Evolutionary conservation across 140 eudicot species (phyloP).

Genomic region (Cichorium intybus): DNA sequence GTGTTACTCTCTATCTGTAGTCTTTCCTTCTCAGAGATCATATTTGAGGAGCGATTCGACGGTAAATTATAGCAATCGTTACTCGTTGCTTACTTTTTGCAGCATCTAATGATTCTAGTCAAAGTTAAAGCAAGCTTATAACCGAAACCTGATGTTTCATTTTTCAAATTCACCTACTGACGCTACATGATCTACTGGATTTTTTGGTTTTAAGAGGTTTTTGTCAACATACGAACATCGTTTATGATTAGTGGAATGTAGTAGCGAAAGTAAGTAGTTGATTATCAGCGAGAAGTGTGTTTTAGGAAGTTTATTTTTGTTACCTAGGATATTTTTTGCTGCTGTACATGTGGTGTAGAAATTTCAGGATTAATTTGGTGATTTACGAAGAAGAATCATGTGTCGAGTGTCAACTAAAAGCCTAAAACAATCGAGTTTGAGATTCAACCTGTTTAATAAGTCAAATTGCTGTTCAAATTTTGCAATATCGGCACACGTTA

Average conservation of each 20-base stretch:
- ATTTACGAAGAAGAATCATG: neutral
- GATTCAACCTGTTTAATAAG: conserved; percentile 11
- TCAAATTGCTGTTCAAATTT: neutral
- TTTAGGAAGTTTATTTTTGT: neutral
- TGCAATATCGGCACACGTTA: neutral
- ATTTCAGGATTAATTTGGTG: conserved; percentile 4
- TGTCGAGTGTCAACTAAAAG: neutral
- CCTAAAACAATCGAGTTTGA: neutral
- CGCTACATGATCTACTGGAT: conserved; percentile 13
- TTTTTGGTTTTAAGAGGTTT: neutral
- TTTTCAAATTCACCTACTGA: neutral
- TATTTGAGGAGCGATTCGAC: conserved; percentile 83
- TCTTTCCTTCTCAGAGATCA: conserved; percentile 56
- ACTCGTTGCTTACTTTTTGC: neutral
- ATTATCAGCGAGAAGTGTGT: neutral
- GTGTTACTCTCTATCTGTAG: conserved; percentile 24
- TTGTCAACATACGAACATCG: neutral
- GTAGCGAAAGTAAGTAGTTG: neutral
- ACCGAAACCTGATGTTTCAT: neutral
- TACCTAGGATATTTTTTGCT: neutral
- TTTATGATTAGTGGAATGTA: conserved; percentile 12
- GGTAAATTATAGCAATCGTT: conserved; percentile 35
- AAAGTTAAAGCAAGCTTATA: neutral
- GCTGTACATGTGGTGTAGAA: neutral
- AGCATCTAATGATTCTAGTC: neutral